Conservation (phyloP, 805 yeast genomes). For the Hemisphaericaspora nanyangensis region DNA sequence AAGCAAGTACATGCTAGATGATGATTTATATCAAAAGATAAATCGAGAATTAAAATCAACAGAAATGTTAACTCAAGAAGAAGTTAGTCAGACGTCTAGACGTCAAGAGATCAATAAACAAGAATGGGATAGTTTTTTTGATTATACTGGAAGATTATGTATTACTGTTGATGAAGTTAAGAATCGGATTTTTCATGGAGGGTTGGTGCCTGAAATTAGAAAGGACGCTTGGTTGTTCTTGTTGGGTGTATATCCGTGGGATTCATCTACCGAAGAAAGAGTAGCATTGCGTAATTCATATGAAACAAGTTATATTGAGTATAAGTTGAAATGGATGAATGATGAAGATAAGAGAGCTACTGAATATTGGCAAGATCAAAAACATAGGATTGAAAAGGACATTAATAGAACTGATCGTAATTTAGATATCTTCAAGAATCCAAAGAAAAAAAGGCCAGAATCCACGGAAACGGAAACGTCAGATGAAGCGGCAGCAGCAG, state of each 20-base stretch:
- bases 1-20: conserved; percentile 49
- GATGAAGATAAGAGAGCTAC: conserved; percentile 47
- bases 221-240: conserved; percentile 83
- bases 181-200: conserved; percentile 87
- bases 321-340: conserved; percentile 66
- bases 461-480: neutral
- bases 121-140: conserved; percentile 88
- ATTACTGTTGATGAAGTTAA: conserved; percentile 77
- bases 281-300: conserved; percentile 52
- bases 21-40: conserved; percentile 55
- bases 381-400: conserved; percentile 87
- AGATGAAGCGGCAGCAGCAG: neutral
- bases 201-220: conserved; percentile 57
- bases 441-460: conserved; percentile 28
- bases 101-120: conserved; percentile 59
- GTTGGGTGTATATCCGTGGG: conserved; percentile 87
- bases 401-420: conserved; percentile 87
- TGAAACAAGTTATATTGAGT: conserved; percentile 55
- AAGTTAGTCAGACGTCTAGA: conserved; percentile 59
- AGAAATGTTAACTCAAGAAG: conserved; percentile 54
- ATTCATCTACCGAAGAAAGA: conserved; percentile 68
- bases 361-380: conserved; percentile 86
- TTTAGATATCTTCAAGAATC: conserved; percentile 54
- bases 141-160: conserved; percentile 66
- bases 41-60: conserved; percentile 61